Base-by-base conservation (phyloP, 2,329 filamentous ascomycete species). In the Arthrobotrys iridis region DNA sequence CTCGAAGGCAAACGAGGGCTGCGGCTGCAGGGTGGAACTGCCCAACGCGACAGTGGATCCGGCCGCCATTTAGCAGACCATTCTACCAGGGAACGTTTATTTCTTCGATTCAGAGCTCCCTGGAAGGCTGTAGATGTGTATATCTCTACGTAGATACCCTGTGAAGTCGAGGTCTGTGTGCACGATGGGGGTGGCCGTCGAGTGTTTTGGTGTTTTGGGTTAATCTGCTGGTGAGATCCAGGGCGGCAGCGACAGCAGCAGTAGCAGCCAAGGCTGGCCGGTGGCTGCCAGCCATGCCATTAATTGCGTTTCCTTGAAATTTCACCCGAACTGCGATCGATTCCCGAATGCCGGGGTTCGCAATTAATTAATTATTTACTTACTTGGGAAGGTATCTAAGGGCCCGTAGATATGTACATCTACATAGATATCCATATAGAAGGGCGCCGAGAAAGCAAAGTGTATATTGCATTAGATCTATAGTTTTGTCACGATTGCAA, bases 41-140 rank as follows among this genome's bases (percentile, higher is more conserved):
- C 60, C 62, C 46, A 74, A 74, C 70, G 70, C 62, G 70, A 74
- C 70, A 57, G 52, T 74, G 70, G 70, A 74, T 67, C 70, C 70
- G 45, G 70, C 70, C 60, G 70, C 70, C 70, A 74, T 74, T 55
- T 66, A 74, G 46, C 63, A 67, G 63, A 74, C 62, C 70, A 74
- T 74, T 67, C 22, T 74, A 45, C 55, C 11, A 26, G 33, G 52
- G 55, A 43, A 22, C n/a, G n/a, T n/a, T n/a, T n/a, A n/a, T n/a
- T n/a, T n/a, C n/a, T n/a, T n/a, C n/a, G n/a, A n/a, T n/a, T n/a
- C n/a, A n/a, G n/a, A n/a, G n/a, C n/a, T n/a, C n/a, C n/a, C 35
- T 59, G 35, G 55, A 30, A 20, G 20, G 26, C 45, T 46, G 13
- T 26, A 11, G 13, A 13, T 22, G 13, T 46, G 43, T 46, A 46